Evolutionary conservation across 257 asterid genomes (phyloP).

Genomic region (Galeopsis tetrahit): DNA sequence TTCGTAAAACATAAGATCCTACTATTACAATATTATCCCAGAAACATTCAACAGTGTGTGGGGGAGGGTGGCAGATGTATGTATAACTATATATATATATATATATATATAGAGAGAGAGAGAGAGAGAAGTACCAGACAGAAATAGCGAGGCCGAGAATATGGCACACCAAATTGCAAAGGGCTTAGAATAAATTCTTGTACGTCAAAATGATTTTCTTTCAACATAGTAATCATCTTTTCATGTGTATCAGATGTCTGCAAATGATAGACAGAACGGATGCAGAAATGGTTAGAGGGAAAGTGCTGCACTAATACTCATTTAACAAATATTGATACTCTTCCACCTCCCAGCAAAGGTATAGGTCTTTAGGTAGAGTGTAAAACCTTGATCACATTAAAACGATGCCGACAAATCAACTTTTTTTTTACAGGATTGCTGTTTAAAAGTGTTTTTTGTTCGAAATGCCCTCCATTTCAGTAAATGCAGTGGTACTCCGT

Average conservation of each 20-base stretch:
- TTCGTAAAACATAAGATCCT: slow-evolving; percentile 8
- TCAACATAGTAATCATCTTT: slow-evolving; percentile 69
- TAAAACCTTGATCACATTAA: slow-evolving; percentile 3
- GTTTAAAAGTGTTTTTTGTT: background rate
- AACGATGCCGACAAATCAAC: background rate
- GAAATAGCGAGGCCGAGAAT: slow-evolving; percentile 97
- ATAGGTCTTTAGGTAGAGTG: background rate
- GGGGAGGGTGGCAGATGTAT: background rate
- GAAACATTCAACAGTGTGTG: slow-evolving; percentile 2
- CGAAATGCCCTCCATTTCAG: slow-evolving; percentile 2
- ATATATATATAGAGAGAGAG: slow-evolving; percentile 9
- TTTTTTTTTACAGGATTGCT: too few relatives aligned
- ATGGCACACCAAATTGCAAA: slow-evolving; percentile 89
- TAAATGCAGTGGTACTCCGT: slow-evolving; percentile 4
- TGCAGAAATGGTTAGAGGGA: slow-evolving; percentile 20
- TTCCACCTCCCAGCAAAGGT: background rate
- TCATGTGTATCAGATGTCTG: slow-evolving; percentile 94
- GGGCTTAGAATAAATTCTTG: slow-evolving; percentile 96
- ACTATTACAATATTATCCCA: background rate
- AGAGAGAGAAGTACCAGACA: slow-evolving; percentile 72
- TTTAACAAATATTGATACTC: background rate
- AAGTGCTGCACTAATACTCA: slow-evolving; percentile 14
- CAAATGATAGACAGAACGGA: slow-evolving; percentile 32
- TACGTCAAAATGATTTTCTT: slow-evolving; percentile 65
- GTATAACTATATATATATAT: background rate